phyloP scores from a whole-genome alignment of 805 yeast genomes.

The Kazachstania bromeliacearum region DNA sequence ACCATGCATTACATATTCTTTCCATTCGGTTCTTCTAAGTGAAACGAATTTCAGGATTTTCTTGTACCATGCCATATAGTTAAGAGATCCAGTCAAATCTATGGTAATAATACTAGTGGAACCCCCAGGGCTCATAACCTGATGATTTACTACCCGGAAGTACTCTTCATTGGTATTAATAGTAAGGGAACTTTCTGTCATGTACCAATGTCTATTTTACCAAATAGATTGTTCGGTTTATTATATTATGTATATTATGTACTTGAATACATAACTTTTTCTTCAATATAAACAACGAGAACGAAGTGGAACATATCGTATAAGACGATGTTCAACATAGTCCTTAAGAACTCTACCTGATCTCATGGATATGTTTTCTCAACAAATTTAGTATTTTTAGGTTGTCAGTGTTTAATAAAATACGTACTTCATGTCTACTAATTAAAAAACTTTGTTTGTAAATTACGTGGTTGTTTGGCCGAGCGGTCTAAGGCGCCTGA shows the following conservation, averaged over 20 bases:
- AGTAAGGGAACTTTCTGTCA: no score
- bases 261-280: background rate
- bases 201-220: no score
- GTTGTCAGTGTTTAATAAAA: no score
- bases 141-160: background rate
- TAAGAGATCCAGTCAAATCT: background rate
- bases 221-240: background rate
- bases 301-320: no score
- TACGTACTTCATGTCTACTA: no score
- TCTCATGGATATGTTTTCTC: no score
- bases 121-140: conserved; percentile 1
- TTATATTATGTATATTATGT: background rate
- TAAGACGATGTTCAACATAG: no score
- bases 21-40: background rate
- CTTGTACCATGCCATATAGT: background rate
- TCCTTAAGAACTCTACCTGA: no score
- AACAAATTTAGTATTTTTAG: no score
- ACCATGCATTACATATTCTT: background rate
- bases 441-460: no score
- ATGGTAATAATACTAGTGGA: background rate
- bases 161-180: no score
- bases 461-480: conserved; percentile 27
- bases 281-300: background rate
- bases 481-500: conserved; percentile 27
- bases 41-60: background rate